Evolutionary conservation across 192 early-diverging fungal species (phyloP).

Genomic region (Geranomyces michiganensis): DNA sequence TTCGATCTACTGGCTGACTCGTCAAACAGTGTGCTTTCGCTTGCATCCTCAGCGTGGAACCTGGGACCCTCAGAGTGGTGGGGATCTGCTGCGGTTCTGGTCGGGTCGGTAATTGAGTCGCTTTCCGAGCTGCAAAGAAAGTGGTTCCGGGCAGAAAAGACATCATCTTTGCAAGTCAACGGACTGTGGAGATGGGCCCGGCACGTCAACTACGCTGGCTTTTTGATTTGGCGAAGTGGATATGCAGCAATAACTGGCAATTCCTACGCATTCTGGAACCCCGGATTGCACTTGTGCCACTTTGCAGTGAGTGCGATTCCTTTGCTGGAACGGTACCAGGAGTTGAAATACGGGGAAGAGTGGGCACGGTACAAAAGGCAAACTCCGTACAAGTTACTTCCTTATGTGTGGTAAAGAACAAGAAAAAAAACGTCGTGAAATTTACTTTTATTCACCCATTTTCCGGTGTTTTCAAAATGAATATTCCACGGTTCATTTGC

Average conservation of each 20-base stretch:
- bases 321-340: constrained; percentile 25
- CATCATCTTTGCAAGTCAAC: constrained; percentile 7
- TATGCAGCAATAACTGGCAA: constrained; percentile 19
- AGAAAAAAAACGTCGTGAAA: no score
- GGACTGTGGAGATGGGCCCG: constrained; percentile 16
- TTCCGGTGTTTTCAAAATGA: no score
- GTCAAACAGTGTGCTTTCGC: constrained; percentile 18
- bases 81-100: constrained; percentile 1
- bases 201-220: constrained; percentile 34
- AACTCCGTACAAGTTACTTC: constrained; percentile 23
- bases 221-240: constrained; percentile 18
- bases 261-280: constrained; percentile 29
- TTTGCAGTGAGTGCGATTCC: constrained; percentile 26
- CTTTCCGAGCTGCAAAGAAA: constrained; percentile 27
- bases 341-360: constrained; percentile 23
- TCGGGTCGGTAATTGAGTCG: constrained; percentile 22
- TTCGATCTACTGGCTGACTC: constrained; percentile 24
- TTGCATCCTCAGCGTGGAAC: constrained; percentile 17
- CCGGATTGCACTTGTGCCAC: constrained; percentile 27
- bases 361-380: constrained; percentile 18
- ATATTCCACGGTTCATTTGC: no score
- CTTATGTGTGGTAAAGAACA: constrained; percentile 28
- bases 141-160: constrained; percentile 8
- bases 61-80: not conserved
- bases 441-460: no score